Base-by-base conservation (phyloP, 441 rosid species). In the Jatropha podagrica region DNA sequence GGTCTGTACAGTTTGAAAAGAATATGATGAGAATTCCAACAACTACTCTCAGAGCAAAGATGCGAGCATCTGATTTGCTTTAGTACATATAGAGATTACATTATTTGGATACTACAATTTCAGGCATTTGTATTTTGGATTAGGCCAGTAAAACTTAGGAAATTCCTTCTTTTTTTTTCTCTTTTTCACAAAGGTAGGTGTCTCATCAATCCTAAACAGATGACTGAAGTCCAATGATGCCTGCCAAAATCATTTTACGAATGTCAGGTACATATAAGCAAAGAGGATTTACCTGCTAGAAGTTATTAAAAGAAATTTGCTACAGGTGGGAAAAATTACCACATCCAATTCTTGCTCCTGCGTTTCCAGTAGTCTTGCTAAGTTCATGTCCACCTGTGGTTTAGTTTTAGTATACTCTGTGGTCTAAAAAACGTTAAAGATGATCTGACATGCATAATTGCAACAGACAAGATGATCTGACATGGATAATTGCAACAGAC, bases 291-390 rank as follows among this genome's bases (percentile, higher is more conserved):
- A 10, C 63, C 42, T 14, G 12, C 61, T 41, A 38, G 0, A 51
- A 65, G 68, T 20, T 26, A 48, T 13, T 20, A 26, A 4, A 38
- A 49, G 5, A 71, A 46, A 27, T 6, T 37, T 12, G 46, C 32
- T 72, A 62, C 32, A 67, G 67, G 23, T 52, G 69, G 1, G 69
- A 73, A 51, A 51, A 10, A 46, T 84, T 89, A 93, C 98, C 98
- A 10, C 98, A 95, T n/a, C 92, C 98, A 74, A 90, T 14, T 84
- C 98, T 89, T 68, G 94, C 97, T 26, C 98, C 97, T 11, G 97
- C 98, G 71, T 92, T 92, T 64, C 98, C 96, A 0, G 98, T 94
- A 71, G 88, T 55, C 82, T 86, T 83, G 88, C 98, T 94, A 74
- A 92, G 98, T 80, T 94, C 97, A 80, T 90, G 97, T 27, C 98